Base-by-base conservation (phyloP, 768 basidiomycete species). In the Cystofilobasidium bisporidii region DNA sequence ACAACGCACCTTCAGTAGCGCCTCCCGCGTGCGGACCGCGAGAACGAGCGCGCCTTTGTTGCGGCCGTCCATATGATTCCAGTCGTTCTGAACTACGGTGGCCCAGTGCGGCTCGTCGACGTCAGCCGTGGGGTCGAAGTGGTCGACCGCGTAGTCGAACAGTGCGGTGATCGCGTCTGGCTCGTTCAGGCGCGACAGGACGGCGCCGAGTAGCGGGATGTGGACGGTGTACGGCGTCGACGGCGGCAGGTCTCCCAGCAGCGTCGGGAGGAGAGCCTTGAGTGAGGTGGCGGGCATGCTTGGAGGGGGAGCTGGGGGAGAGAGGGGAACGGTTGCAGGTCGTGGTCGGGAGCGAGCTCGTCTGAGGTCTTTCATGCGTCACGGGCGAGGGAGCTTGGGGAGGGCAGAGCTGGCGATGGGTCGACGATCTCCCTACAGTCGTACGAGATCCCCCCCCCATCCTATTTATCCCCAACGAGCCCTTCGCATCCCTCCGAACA, bases 111-210 rank as follows among this genome's bases (percentile, higher is more conserved):
- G 65, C 5, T 20, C 24, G 32, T 18, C 45, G 41, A 17, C 50
- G 2, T 30, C 28, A 12, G 18, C 53, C 20, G n/a, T 17, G 3
- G 55, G 40, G 5, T 26, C 32, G 28, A 68, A 36, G 14, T 53
- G 33, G 14, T 38, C 33, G 53, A 40, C 24, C 0, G 55, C 38
- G 30, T 57, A 45, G 24, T 68, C 67, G 38, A 68, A 62, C n/a
- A 63, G 61, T 0, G 32, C 20, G 20, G 26, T 24, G 43, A 68
- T 57, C 24, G 61, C 59, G n/a, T 62, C 50, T 3, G 66, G 66
- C 45, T 67, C 66, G 30, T 67, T 67, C 45, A 67, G 40, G 26
- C 50, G 43, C 14, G 67, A 56, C 11, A 68, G 62, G 17, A 68
- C 67, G 17, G 67, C 41, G n/a, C 24, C 20, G 20, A 68, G 67